Evolutionary conservation across 1,139 yeast genomes (phyloP).

Genomic region (Diutina catenulata): DNA sequence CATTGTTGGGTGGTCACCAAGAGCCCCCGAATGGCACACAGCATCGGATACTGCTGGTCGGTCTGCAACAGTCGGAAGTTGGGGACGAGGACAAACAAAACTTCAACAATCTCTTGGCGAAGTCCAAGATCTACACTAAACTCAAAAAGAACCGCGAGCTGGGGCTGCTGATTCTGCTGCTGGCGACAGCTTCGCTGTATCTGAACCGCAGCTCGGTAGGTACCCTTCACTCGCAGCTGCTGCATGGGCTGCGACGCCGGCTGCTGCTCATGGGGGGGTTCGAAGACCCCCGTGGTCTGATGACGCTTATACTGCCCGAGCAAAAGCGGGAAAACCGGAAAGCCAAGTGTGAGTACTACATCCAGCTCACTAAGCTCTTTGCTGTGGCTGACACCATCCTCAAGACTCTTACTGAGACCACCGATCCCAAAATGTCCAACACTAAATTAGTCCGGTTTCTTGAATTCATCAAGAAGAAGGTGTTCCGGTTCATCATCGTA

Average conservation of each 20-base stretch:
- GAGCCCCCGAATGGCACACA: background rate
- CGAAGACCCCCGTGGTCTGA: slow-evolving; percentile 9
- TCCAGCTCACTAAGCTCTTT: slow-evolving; percentile 12
- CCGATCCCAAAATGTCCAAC: slow-evolving; percentile 9
- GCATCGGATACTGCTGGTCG: background rate
- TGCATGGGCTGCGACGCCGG: slow-evolving; percentile 13
- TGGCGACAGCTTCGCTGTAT: slow-evolving; percentile 11
- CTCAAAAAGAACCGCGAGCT: slow-evolving; percentile 30
- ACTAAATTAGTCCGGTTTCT: slow-evolving; percentile 18
- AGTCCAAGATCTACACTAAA: slow-evolving; percentile 21
- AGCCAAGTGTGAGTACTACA: slow-evolving; percentile 26
- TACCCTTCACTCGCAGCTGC: slow-evolving; percentile 17
- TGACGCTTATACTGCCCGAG: slow-evolving; percentile 7
- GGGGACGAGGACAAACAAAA: slow-evolving; percentile 6
- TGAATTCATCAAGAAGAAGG: slow-evolving; percentile 26
- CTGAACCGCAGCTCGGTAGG: slow-evolving; percentile 9
- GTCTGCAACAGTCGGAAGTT: background rate
- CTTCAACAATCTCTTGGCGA: slow-evolving; percentile 21
- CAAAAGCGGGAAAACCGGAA: slow-evolving; percentile 24
- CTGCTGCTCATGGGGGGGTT: slow-evolving; percentile 15
- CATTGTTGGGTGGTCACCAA: slow-evolving; percentile 7
- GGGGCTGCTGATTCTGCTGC: slow-evolving; percentile 18
- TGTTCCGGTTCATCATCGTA: slow-evolving; percentile 27
- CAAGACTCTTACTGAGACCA: slow-evolving; percentile 10
- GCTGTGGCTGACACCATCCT: background rate